These are phyloP conservation scores for Kwoniella europaea DNA, from an alignment of 768 basidiomycete species.

Conservation along the genomic window DNA sequence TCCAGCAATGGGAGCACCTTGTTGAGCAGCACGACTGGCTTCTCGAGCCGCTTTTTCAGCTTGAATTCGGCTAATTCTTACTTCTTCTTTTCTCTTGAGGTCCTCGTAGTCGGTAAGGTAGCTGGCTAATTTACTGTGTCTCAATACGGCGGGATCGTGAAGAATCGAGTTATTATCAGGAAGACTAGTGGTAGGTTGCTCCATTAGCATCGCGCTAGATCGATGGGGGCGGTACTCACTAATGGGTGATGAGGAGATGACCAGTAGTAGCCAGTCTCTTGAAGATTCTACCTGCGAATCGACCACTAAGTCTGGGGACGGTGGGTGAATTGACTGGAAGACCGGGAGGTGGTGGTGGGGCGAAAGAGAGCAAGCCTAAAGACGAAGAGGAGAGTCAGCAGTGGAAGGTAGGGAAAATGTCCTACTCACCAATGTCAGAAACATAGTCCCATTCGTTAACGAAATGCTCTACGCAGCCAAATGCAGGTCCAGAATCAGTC, in stretches of 20 bases:
- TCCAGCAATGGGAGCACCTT: background rate
- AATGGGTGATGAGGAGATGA: conserved; percentile 43
- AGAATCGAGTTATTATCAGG: conserved; percentile 34
- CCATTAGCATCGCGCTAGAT: too few species aligned
- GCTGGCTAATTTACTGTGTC: conserved; percentile 28
- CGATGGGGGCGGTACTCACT: conserved; percentile 29
- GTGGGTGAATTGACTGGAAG: background rate
- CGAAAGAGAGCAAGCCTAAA: conserved; percentile 36
- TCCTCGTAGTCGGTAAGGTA: conserved; percentile 21
- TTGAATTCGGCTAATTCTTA: background rate
- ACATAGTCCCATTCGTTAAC: conserved; percentile 46
- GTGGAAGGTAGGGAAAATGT: background rate
- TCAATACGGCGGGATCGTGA: conserved; percentile 29
- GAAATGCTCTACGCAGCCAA: conserved; percentile 44
- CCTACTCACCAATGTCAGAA: conserved; percentile 38
- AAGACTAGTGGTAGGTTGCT: background rate
- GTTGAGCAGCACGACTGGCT: background rate
- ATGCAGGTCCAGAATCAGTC: conserved; percentile 11
- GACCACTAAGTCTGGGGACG: conserved; percentile 24
- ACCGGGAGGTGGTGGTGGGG: conserved; percentile 22
- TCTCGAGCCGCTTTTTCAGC: background rate
- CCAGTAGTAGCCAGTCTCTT: conserved; percentile 37
- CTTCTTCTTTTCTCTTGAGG: background rate
- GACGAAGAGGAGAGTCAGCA: background rate
- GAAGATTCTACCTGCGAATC: conserved; percentile 45